Percentiles rank a stretch among this genome's conserved stretches.
phyloP scores from a whole-genome alignment of 2,329 filamentous ascomycete species.

The Pestalotiopsis sp. region DNA sequence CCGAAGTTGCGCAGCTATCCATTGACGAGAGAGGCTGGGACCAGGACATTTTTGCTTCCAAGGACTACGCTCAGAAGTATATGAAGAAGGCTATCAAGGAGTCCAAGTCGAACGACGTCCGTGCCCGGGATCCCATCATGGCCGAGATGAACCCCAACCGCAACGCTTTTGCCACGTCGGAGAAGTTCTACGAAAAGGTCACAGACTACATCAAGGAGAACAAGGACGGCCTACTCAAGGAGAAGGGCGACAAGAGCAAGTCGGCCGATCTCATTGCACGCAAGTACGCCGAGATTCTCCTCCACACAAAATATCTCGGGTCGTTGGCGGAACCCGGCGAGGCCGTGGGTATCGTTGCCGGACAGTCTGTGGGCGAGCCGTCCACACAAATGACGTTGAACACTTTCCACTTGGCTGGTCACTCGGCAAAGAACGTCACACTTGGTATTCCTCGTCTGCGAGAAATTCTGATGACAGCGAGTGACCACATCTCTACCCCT shows the following conservation, averaged over 20 bases:
- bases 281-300: constrained; percentile 80
- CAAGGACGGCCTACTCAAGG: constrained; percentile 59
- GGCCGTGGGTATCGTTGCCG: constrained; percentile 94
- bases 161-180: constrained; percentile 84
- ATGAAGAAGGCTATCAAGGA: constrained; percentile 83
- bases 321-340: constrained; percentile 94
- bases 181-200: constrained; percentile 76
- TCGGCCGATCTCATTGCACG: constrained; percentile 37
- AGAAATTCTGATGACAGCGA: constrained; percentile 98
- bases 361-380: constrained; percentile 94
- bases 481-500: constrained; percentile 84
- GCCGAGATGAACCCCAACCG: constrained; percentile 75
- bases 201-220: constrained; percentile 81
- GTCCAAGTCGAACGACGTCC: constrained; percentile 56
- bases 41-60: constrained; percentile 49
- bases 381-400: constrained; percentile 99
- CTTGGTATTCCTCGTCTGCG: constrained; percentile 95
- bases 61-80: constrained; percentile 68
- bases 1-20: constrained; percentile 75
- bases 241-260: constrained; percentile 44
- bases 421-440: constrained; percentile 98
- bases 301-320: constrained; percentile 90
- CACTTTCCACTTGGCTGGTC: constrained; percentile 98
- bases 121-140: constrained; percentile 75
- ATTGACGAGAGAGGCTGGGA: constrained; percentile 54